Percentiles rank a stretch among this genome's conserved stretches.
phyloP scores from a whole-genome alignment of 2,329 filamentous ascomycete species.

The Chaetomium strumarium region DNA sequence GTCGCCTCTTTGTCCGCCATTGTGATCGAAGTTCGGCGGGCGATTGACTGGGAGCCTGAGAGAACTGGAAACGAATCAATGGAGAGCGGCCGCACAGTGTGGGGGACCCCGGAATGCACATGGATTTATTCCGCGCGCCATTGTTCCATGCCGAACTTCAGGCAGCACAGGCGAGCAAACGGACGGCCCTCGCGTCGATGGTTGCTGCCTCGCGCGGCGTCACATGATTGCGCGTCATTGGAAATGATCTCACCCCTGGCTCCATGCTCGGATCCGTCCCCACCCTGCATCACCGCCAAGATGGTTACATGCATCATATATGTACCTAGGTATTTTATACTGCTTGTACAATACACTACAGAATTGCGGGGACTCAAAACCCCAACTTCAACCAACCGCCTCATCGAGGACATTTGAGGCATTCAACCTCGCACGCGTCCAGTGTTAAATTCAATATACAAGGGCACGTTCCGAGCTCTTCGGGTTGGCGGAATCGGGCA shows the following conservation, averaged over 20 bases:
- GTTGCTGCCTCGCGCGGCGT: conserved; percentile 20
- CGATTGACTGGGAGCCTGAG: background rate
- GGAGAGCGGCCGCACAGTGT: background rate
- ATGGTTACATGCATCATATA: background rate
- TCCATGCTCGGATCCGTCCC: background rate
- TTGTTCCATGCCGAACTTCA: conserved; percentile 7
- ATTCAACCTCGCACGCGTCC: background rate
- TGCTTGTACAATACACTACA: no score
- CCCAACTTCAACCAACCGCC: background rate
- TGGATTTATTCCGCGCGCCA: background rate
- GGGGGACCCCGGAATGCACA: background rate
- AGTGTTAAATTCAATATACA: background rate
- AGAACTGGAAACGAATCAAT: background rate
- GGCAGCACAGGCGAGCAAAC: conserved; percentile 19
- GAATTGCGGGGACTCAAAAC: background rate
- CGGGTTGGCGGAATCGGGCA: background rate
- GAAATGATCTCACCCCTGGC: conserved; percentile 10
- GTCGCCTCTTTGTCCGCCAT: conserved; percentile 95
- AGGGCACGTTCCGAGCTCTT: background rate
- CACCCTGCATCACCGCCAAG: conserved; percentile 1
- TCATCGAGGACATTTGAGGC: background rate
- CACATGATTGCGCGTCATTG: conserved; percentile 23
- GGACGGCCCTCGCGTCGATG: conserved; percentile 9
- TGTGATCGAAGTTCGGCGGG: conserved; percentile 21
- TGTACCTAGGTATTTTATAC: no score